Evolutionary conservation across 768 basidiomycete genomes (phyloP).

Genomic region (Tylopilus vinaceipallidus): DNA sequence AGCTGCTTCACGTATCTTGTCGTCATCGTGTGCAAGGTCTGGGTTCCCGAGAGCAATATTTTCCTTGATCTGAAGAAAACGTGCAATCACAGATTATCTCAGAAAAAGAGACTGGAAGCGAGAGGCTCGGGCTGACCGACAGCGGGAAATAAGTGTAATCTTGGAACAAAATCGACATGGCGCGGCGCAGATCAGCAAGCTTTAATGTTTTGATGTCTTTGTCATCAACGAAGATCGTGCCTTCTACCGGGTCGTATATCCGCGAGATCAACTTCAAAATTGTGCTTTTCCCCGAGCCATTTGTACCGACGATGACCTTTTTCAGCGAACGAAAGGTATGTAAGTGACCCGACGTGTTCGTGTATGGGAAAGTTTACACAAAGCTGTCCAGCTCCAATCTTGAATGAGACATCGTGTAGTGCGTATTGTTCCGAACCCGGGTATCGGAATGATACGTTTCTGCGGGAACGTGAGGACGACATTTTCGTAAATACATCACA

Average conservation of each 20-base stretch:
- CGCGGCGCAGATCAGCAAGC: constrained; percentile 63
- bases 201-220: constrained; percentile 58
- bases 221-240: constrained; percentile 64
- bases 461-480: constrained; percentile 20
- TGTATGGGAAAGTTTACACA: constrained; percentile 48
- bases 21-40: constrained; percentile 49
- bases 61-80: constrained; percentile 66
- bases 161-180: constrained; percentile 73
- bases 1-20: constrained; percentile 64
- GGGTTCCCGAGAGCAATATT: constrained; percentile 79
- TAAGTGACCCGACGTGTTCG: neutral
- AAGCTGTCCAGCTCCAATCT: constrained; percentile 64
- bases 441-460: constrained; percentile 73
- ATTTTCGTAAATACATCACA: neutral
- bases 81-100: neutral
- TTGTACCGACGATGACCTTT: constrained; percentile 74
- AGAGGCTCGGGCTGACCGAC: constrained; percentile 59
- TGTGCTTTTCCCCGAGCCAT: constrained; percentile 81
- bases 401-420: constrained; percentile 64
- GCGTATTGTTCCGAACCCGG: constrained; percentile 53
- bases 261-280: constrained; percentile 72
- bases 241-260: constrained; percentile 67
- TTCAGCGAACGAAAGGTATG: no score
- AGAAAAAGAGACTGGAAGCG: neutral
- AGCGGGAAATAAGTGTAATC: constrained; percentile 80